Base-by-base conservation (phyloP, 192 early-diverging fungal genomes). In the Kappamyces sp. region DNA sequence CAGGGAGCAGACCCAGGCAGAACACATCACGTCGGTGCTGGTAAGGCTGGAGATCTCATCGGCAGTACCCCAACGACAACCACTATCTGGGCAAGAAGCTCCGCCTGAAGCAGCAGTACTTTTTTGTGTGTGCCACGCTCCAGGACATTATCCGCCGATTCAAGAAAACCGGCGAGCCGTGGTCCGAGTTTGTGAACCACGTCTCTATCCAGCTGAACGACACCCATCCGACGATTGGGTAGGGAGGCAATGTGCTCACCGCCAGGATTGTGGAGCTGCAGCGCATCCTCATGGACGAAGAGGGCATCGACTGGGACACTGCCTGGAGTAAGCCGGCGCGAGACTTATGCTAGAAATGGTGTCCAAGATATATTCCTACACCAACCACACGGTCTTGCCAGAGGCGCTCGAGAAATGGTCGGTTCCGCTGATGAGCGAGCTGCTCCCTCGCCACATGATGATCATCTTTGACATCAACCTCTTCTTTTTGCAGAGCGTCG, bases 401-500 rank as follows among this genome's bases (percentile, higher is more conserved):
- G 96, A 98, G 53, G 96, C 96, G 49, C 83, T 98, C 73, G 96
- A 98, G 76, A 87, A 86, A 66, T 98, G 96, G 96, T 83, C 93
- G 1, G 94, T 97, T 44, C 92, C 96, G 1, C 87, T 96, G 79
- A 69, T 98, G 60, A 76, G 84, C 66, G 87, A 96, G 65, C 80
- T 98, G 13, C 78, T 98, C 58, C 96, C 96, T 39, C 85, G 96
- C 62, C 93, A 95, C 74, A 87, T 98, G 90, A 90, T 91, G 71
- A 93, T 98, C 71, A 97, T 98, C 72, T 98, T 95, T 68, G 94
- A 98, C 71, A 90, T 98, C 83, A 98, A 98, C 73, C 74, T 98
- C 58, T 98, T 85, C 83, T 98, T 98, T 74, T 71, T 98, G 60
- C 96, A 98, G 78, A 74, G 76, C 49, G 93, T 98, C 23, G 96